Percentiles rank a stretch among this genome's conserved stretches.
Evolutionary conservation across 805 yeast genomes (phyloP).

Genomic region (Pichia exigua): DNA sequence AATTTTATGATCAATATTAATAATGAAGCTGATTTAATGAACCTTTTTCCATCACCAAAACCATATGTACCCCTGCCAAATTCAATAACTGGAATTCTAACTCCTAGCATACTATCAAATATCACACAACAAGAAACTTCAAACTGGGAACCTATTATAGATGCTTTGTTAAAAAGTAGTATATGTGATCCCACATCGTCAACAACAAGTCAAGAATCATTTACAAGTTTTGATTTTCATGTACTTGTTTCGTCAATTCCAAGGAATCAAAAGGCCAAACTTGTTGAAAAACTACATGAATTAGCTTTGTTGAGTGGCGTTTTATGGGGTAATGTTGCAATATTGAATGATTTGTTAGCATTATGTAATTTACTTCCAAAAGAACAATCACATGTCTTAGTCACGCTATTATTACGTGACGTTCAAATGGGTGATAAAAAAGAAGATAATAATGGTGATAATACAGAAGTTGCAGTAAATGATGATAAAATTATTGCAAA

Average conservation of each 20-base stretch:
- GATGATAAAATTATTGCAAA: slow-evolving; percentile 25
- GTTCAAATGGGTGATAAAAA: slow-evolving; percentile 11
- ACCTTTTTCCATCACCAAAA: slow-evolving; percentile 21
- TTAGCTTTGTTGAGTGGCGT: slow-evolving; percentile 24
- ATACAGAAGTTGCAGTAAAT: neutral
- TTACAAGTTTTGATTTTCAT: slow-evolving; percentile 29
- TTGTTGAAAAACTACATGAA: slow-evolving; percentile 32
- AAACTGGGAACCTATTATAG: slow-evolving; percentile 42
- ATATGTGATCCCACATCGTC: slow-evolving; percentile 5
- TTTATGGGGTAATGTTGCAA: slow-evolving; percentile 21
- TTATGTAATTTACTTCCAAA: slow-evolving; percentile 18
- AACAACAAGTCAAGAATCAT: slow-evolving; percentile 24
- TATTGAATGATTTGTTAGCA: slow-evolving; percentile 33
- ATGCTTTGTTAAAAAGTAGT: slow-evolving; percentile 21
- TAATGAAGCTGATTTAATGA: slow-evolving; percentile 1
- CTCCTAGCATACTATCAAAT: slow-evolving; percentile 32
- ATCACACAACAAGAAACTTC: slow-evolving; percentile 33
- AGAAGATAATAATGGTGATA: slow-evolving; percentile 1
- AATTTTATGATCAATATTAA: slow-evolving; percentile 4
- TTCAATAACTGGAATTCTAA: slow-evolving; percentile 28
- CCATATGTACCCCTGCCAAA: slow-evolving; percentile 30
- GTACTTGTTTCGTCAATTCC: slow-evolving; percentile 37
- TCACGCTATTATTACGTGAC: slow-evolving; percentile 30
- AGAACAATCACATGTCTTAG: slow-evolving; percentile 16
- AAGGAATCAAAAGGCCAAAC: slow-evolving; percentile 23